Conservation (phyloP, 1,139 yeast genomes). For the Magnusiomyces ingens region DNA sequence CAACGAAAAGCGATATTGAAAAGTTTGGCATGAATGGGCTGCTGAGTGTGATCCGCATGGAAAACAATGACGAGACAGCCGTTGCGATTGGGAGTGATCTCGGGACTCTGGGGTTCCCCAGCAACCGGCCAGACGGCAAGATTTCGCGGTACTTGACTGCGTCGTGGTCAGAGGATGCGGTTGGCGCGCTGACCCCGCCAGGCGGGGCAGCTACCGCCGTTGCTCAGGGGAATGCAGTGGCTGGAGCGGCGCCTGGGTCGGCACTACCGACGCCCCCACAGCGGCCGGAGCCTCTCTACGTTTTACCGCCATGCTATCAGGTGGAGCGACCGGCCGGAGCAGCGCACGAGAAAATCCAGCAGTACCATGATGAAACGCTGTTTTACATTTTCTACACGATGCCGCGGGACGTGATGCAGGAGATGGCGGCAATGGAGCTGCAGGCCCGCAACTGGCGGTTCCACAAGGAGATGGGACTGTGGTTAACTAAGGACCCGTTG, state of each 20-base stretch:
- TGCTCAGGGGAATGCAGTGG: neutral
- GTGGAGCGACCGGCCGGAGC: constrained; percentile 44
- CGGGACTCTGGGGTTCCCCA: constrained; percentile 64
- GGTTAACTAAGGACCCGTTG: constrained; percentile 92
- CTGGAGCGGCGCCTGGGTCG: constrained; percentile 1
- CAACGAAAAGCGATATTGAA: constrained; percentile 24
- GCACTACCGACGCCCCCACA: neutral
- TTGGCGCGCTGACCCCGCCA: neutral
- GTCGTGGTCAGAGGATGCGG: constrained; percentile 89
- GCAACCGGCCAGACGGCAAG: constrained; percentile 37
- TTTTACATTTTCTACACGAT: constrained; percentile 91
- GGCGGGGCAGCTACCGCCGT: neutral
- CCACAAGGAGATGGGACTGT: constrained; percentile 90
- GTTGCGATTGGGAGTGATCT: constrained; percentile 84
- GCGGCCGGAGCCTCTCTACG: constrained; percentile 59
- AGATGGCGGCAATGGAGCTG: constrained; percentile 85
- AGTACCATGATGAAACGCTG: constrained; percentile 84
- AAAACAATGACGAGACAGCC: constrained; percentile 55
- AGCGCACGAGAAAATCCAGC: constrained; percentile 63
- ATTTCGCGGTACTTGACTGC: constrained; percentile 72
- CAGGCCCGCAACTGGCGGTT: constrained; percentile 90
- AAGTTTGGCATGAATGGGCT: constrained; percentile 71
- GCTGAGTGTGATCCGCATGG: constrained; percentile 60
- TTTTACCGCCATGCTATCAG: constrained; percentile 52
- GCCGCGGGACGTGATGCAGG: constrained; percentile 91